Evolutionary conservation across 495 filamentous ascomycete species (phyloP), one percentile per base, ranked within the genome.

Genomic region (Penicillium arizonense): DNA sequence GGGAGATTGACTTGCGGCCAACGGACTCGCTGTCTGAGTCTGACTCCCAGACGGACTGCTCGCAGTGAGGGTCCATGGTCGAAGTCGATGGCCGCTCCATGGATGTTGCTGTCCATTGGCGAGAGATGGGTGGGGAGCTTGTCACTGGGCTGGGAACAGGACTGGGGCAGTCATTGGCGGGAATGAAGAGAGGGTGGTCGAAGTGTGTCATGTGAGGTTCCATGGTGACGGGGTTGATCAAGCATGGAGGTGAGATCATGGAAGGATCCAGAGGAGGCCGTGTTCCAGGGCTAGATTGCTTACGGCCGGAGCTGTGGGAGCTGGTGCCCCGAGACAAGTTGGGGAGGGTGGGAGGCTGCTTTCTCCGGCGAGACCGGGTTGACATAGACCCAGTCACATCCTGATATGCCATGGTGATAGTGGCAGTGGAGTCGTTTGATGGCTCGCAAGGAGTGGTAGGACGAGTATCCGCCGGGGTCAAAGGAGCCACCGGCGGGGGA

Each of bases 11-110:
- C 46, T 67, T 73, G 28, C 67, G 69, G 14, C 70, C 65, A 10
- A 63, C 47, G 0, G 67, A 72, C 46, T 75, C 74, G 12, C 53
- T 67, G 13, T 77, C 74, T 0, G 74, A 77, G 45, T 77, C 74
- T 0, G 74, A 76, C 42, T 77, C 74, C 74, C 74, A 77, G 0
- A 77, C 71, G 0, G 74, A 77, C 26, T 75, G 74, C 46, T 77
- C 74, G 14, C 63, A 63, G 53, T 68, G 58, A 13, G 61, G 61
- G 14, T 70, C 79, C 57, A 64, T 78, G 20, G 69, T 72, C 44
- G 63, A 80, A 12, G 62, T 79, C 16, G 62, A 80, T 8, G 65
- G 76, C 42, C 58, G 59, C 46, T 68, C 75, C 63, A 63, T 73
- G 42, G 57, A 73, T 50, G 61, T 75, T 57, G 50, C 70, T 28